Evolutionary conservation across 108 stramenopile species (phyloP), one percentile per base, ranked within the genome.

Genomic region (Cyclostephanos invisitatus): DNA sequence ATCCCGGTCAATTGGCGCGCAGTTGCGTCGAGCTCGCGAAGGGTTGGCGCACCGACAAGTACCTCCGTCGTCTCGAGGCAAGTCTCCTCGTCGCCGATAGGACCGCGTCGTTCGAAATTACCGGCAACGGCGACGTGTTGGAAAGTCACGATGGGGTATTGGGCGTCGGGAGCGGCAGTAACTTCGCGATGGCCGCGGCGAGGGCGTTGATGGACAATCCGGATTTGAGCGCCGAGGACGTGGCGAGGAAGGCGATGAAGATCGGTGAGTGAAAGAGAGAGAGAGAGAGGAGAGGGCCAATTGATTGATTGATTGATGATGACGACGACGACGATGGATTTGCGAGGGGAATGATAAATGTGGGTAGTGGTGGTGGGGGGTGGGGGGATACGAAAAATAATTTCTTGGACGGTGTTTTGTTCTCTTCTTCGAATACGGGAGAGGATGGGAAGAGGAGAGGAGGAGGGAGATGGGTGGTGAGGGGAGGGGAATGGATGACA

Each of bases 21-120:
- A 86, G 89, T 22, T 97, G 97, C 74, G 98, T 99, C 15, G 97
- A 98, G 74, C 75, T 99, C 42, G 98, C 98, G 70, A 99, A 98
- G 84, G 97, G 93, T 40, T 99, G 98, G 98, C 85, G 98, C 61
- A 98, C 97, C 1, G 97, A 99, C 80, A 97, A 98, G 74, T 98
- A 98, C 74, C 83, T 99, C 75, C 77, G 97, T 49, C 80, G 95
- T 25, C 78, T 99, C 59, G 98, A 98, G 83, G 97, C 97, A 6
- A 78, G 85, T 48, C 62, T 97, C 59, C 80, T 98, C 42, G 96
- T 97, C 38, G 93, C 94, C 2, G 96, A 98, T 84, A 86, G 82
- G 40, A 84, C 81, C 35, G 82, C 83, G 8, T 86, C 87, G 3
- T 86, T 97, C 67, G 96, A 98, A 74, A 82, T 99, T 57, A 98